These are phyloP conservation scores for Penicillium sp. DNA, from an alignment of 2,329 filamentous ascomycete species.

Conservation along the genomic window DNA sequence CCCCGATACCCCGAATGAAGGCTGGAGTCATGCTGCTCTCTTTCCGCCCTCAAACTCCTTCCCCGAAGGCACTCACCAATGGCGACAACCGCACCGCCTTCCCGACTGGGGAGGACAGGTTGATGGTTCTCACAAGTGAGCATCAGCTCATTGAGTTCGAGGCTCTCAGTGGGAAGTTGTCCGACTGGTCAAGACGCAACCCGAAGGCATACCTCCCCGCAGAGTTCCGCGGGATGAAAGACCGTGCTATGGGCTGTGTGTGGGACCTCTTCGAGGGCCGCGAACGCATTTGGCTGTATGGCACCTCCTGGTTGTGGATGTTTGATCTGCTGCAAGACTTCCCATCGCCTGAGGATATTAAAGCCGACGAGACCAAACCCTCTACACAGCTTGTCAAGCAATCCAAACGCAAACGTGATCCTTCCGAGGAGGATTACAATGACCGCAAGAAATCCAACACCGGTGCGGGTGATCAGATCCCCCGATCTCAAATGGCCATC, in stretches of 20 bases:
- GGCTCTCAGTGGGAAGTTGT: conserved; percentile 70
- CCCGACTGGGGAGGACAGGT: conserved; percentile 50
- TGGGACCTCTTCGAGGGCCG: conserved; percentile 65
- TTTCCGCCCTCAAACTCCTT: conserved; percentile 53
- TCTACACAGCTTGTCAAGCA: conserved; percentile 23
- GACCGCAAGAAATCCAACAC: conserved; percentile 48
- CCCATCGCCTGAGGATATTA: conserved; percentile 35
- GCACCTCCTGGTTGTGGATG: conserved; percentile 85
- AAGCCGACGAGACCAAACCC: conserved; percentile 25
- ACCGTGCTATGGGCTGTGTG: conserved; percentile 76
- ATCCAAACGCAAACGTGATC: conserved; percentile 46
- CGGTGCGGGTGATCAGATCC: conserved; percentile 57
- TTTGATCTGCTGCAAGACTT: conserved; percentile 77
- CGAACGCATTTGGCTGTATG: conserved; percentile 83
- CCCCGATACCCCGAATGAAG: conserved; percentile 66
- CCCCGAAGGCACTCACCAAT: conserved; percentile 40
- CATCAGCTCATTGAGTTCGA: conserved; percentile 76
- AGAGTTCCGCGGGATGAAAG: conserved; percentile 70
- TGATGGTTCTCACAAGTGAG: conserved; percentile 62
- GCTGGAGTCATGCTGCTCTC: conserved; percentile 65
- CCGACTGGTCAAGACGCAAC: conserved; percentile 83
- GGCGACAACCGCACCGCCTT: conserved; percentile 32
- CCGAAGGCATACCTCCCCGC: conserved; percentile 69
- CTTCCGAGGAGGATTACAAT: conserved; percentile 38
- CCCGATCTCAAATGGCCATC: conserved; percentile 44